Conservation (phyloP, 441 rosid species). For the California macrophylla region DNA sequence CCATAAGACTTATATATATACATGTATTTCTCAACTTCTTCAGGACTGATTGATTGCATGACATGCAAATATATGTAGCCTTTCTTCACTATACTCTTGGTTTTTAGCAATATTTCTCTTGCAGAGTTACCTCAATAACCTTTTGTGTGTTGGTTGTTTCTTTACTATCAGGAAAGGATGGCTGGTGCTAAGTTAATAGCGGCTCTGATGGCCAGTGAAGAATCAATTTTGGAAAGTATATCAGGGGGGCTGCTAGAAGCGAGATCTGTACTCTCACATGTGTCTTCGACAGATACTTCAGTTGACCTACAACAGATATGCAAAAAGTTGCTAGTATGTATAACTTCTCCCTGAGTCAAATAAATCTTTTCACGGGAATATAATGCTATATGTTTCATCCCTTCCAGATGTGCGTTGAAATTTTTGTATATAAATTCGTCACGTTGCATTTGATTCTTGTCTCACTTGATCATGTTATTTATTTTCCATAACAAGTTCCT, state of each 20-base stretch:
- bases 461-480: neutral
- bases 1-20: neutral
- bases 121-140: neutral
- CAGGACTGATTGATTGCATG: neutral
- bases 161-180: slow-evolving; percentile 58
- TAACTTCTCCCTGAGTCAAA: slow-evolving; percentile 30
- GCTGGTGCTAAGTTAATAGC: slow-evolving; percentile 78
- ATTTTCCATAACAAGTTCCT: neutral
- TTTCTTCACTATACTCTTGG: neutral
- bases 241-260: slow-evolving; percentile 67
- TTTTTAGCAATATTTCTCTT: neutral
- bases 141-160: neutral
- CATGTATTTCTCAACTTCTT: neutral
- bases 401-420: neutral
- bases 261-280: slow-evolving; percentile 43
- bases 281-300: slow-evolving; percentile 51
- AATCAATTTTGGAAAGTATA: slow-evolving; percentile 49
- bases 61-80: neutral
- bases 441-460: neutral
- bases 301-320: slow-evolving; percentile 46
- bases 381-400: neutral
- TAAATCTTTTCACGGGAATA: neutral
- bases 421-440: neutral
- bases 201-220: slow-evolving; percentile 83
- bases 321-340: slow-evolving; percentile 49